These are phyloP conservation scores for Termitomyces sp. DNA, from an alignment of 1,284 basidiomycete genomes.

Conservation along the genomic window DNA sequence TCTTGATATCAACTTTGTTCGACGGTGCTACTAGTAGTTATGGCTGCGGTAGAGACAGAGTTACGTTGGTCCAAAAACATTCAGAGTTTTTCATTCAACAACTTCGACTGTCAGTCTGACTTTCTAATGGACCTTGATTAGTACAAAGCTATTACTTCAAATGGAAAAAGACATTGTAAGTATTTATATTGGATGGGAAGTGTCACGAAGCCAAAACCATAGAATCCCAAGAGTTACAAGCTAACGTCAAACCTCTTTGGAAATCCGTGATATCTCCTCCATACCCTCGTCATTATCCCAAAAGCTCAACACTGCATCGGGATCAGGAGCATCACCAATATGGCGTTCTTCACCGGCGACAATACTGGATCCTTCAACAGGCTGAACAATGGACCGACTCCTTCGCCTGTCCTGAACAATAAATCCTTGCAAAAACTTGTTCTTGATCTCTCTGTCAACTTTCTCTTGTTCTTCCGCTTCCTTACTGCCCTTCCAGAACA, in stretches of 20 bases:
- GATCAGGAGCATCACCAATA: conserved; percentile 10
- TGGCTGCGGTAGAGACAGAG: not conserved
- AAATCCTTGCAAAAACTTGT: conserved; percentile 49
- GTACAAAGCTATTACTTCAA: not conserved
- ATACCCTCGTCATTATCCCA: conserved; percentile 65
- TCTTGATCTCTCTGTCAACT: conserved; percentile 60
- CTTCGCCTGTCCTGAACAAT: conserved; percentile 18
- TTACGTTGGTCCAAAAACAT: not conserved
- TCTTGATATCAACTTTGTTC: conserved; percentile 17
- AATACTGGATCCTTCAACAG: conserved; percentile 21
- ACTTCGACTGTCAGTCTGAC: not conserved
- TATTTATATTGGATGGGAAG: too few relatives aligned
- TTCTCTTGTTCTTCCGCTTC: conserved; percentile 56
- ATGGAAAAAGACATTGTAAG: not conserved
- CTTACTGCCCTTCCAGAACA: conserved; percentile 68
- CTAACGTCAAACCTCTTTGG: conserved; percentile 48
- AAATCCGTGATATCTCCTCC: conserved; percentile 57
- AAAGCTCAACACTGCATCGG: conserved; percentile 36
- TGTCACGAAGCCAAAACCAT: too few relatives aligned
- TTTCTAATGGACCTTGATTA: not conserved
- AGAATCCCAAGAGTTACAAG: too few relatives aligned
- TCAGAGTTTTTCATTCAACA: not conserved
- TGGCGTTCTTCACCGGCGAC: conserved; percentile 11
- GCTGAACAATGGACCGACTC: conserved; percentile 19
- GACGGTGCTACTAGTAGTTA: not conserved